Percentiles rank a stretch among this genome's conserved stretches.
phyloP scores from a whole-genome alignment of 345 rosid species.

The Draba incana region DNA sequence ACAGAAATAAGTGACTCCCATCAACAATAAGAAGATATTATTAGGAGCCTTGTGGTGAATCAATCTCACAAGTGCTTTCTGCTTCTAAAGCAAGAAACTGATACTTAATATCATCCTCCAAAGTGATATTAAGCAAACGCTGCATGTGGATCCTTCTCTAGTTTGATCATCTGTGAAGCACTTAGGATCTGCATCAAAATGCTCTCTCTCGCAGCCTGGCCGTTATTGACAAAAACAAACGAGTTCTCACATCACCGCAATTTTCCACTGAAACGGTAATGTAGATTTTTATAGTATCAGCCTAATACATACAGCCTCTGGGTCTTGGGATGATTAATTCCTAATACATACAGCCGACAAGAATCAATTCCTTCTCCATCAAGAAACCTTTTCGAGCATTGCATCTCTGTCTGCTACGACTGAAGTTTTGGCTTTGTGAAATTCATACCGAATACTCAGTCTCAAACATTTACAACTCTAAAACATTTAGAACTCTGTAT shows the following conservation, averaged over 20 bases:
- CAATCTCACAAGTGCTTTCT: conserved; percentile 70
- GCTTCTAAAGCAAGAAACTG: conserved; percentile 69
- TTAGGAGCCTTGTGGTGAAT: conserved; percentile 1
- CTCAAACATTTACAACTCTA: conserved; percentile 63
- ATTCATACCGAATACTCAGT: conserved; percentile 52
- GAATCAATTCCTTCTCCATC: conserved; percentile 68
- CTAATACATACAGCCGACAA: no score
- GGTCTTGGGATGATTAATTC: conserved; percentile 33
- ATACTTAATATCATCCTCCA: conserved; percentile 54
- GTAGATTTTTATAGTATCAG: conserved; percentile 22
- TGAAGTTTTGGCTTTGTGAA: conserved; percentile 60
- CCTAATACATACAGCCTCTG: conserved; percentile 39
- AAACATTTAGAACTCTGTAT: conserved; percentile 65
- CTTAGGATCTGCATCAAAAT: conserved; percentile 55
- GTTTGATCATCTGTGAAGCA: conserved; percentile 49
- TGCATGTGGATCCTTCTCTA: conserved; percentile 48
- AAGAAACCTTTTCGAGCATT: conserved; percentile 60
- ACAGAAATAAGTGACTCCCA: conserved; percentile 11
- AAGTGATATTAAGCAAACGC: conserved; percentile 65
- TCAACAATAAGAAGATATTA: background rate
- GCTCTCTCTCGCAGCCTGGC: conserved; percentile 56
- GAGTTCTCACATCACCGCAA: conserved; percentile 21
- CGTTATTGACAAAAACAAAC: conserved; percentile 24
- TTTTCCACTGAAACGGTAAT: conserved; percentile 15
- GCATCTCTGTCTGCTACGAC: conserved; percentile 69